A percentile compares a stretch with the other conserved stretches of the same genome.
Evolutionary conservation across 345 rosid species (phyloP).

Genomic region (Raphanus sativus): DNA sequence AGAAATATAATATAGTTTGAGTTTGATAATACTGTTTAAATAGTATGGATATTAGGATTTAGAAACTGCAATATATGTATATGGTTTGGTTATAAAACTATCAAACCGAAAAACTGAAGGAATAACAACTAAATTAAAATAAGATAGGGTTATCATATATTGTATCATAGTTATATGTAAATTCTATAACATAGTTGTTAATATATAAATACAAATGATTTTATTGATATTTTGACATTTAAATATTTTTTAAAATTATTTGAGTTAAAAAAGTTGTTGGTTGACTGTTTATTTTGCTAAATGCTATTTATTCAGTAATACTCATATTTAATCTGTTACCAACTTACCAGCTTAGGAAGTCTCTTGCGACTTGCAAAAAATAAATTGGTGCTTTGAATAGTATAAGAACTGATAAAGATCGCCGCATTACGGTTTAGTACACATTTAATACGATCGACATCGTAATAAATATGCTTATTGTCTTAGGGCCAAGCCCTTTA

Average conservation of each 20-base stretch:
- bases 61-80: not conserved
- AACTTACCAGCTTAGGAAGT: conserved; percentile 18
- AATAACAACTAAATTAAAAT: not conserved
- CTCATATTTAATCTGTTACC: not conserved
- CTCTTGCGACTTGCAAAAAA: conserved; percentile 33
- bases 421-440: conserved; percentile 22
- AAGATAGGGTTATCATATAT: not conserved
- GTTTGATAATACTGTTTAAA: not conserved
- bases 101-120: not conserved
- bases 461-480: conserved; percentile 23
- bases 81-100: not conserved
- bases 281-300: not conserved
- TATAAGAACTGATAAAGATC: conserved; percentile 19
- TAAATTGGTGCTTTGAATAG: conserved; percentile 31
- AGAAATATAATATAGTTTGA: not conserved
- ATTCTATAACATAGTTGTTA: not conserved
- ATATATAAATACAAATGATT: not conserved
- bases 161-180: not conserved
- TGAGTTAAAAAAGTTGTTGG: not conserved
- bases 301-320: not conserved
- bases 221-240: not conserved
- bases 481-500: conserved; percentile 18
- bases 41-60: not conserved
- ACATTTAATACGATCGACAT: conserved; percentile 25
- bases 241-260: not conserved